Evolutionary conservation across 2,329 filamentous ascomycete species (phyloP).

Genomic region (Pseudogymnoascus sp.): DNA sequence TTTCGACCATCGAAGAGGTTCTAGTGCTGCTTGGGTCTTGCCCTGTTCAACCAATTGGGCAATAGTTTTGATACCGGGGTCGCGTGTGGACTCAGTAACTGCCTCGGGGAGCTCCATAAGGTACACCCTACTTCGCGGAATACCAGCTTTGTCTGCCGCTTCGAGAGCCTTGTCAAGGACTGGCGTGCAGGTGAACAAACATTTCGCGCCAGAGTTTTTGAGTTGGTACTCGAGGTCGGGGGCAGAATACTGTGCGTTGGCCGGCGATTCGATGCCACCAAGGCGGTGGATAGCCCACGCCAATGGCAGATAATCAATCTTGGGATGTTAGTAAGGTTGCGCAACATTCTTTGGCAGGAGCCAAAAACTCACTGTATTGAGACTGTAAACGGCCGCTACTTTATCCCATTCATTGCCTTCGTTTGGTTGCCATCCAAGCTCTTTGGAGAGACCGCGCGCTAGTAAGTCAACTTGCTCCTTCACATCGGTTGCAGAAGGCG

Average conservation of each 20-base stretch:
- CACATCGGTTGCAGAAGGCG: slow-evolving; percentile 56
- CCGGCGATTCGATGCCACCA: slow-evolving; percentile 65
- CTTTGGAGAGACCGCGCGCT: slow-evolving; percentile 59
- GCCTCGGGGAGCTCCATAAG: slow-evolving; percentile 58
- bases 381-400: slow-evolving; percentile 66
- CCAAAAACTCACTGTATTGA: slow-evolving; percentile 60
- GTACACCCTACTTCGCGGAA: slow-evolving; percentile 58
- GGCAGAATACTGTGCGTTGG: slow-evolving; percentile 65
- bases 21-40: slow-evolving; percentile 41
- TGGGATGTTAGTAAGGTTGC: slow-evolving; percentile 4
- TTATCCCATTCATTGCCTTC: slow-evolving; percentile 73
- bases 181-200: slow-evolving; percentile 63
- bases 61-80: slow-evolving; percentile 51
- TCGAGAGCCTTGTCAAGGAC: slow-evolving; percentile 56
- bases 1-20: slow-evolving; percentile 49
- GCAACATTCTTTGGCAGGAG: neutral
- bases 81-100: slow-evolving; percentile 39
- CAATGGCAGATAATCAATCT: slow-evolving; percentile 69
- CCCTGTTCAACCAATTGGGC: slow-evolving; percentile 59
- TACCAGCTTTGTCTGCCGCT: slow-evolving; percentile 54
- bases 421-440: slow-evolving; percentile 63
- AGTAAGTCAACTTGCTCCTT: slow-evolving; percentile 58
- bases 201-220: slow-evolving; percentile 58
- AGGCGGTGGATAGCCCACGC: slow-evolving; percentile 68
- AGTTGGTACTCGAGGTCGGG: slow-evolving; percentile 65